Base-by-base conservation (phyloP, 2,329 filamentous ascomycete genomes). In the Monosporascus sp. region DNA sequence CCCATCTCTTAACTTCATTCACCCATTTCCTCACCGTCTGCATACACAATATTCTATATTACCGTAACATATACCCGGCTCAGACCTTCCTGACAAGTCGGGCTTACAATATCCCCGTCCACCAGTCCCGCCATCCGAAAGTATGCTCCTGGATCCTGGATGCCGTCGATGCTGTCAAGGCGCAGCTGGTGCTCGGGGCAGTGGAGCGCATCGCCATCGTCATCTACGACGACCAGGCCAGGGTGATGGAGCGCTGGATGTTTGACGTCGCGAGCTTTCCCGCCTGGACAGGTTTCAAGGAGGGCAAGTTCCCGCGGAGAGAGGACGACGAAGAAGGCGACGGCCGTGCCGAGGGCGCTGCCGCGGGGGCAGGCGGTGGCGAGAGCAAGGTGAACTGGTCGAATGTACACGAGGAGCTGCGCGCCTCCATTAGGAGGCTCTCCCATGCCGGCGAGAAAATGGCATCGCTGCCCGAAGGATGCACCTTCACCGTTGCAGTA, bases 91-190 rank as follows among this genome's bases (percentile, higher is more conserved):
- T 93, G 54, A 83, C 87, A 43, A 82, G 87, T 39, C 83, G 87
- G 58, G 90, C 89, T 63, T 92, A 92, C 77, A 91, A 93, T 72
- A 85, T 90, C 54, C 81, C 90, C 31, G 87, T 95, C 46, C 87
- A 88, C 63, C 91, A 96, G 68, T 93, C 85, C 55, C 87, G 91
- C 54, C 91, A 96, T 70, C 90, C 92, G 0, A 82, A 83, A 62
- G 88, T 96, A 59, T 95, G 90, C 77, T 76, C 83, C 63, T 97
- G 92, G 88, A 85, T 96, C 70, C 82, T 79, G 66, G 88, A 94
- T 68, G 90, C 91, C 60, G 82, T 94, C 43, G 75, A 84, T 57
- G 87, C 90, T 37, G 81, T 91, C 22, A 78, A 82, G 55, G 77
- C 75, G 3, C 87, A 95, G 72, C 77, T 96, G 37, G 78, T 88